Evolutionary conservation across 2,329 filamentous ascomycete genomes (phyloP), one percentile per base, ranked within the genome.

Genomic region (Verruconis gallopava): DNA sequence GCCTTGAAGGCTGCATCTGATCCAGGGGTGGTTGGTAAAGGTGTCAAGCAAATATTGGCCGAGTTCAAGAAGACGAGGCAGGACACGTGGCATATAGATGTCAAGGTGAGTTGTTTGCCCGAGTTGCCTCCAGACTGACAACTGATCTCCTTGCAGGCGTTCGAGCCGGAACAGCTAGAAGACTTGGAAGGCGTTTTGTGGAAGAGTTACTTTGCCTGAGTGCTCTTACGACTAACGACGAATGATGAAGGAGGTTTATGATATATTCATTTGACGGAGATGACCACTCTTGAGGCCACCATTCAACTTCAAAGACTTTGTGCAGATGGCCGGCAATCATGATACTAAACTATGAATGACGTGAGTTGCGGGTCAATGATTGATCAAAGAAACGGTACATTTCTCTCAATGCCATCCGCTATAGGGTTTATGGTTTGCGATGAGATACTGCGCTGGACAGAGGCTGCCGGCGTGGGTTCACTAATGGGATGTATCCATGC

Each of bases 1-100:
- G 93, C 89, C 4, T 77, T 81, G 25, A 79, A 81, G 50, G 88
- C 93, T 6, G 86, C 89, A 1, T 84, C 77, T 37, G 91, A 98
- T 54, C 78, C 85, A 0, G 91, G 91, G 1, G 80, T 93, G 45
- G 88, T 98, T 42, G 91, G 91, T 2, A 94, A 93, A 63, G 91
- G 89, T 46, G 93, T 93, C 9, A 98, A 98, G 72, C 75, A 73
- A 14, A 88, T 95, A 25, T 67, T 98, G 49, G 86, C 86, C 47
- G 93, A 98, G 55, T 98, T 98, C 71, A 98, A 98, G 69, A 98
- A 98, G 75, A 98, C 91, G 36, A 79, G 91, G 59, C 91, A 98
- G 62, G 91, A 98, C 68, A 98, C 89, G 51, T 98, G 91, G 91
- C 81, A 81, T 54, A 89, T 94, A 46, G 91, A 98, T 66, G 85